These are phyloP conservation scores for Populus simonii DNA, from an alignment of 345 rosid genomes.

Conservation along the genomic window DNA sequence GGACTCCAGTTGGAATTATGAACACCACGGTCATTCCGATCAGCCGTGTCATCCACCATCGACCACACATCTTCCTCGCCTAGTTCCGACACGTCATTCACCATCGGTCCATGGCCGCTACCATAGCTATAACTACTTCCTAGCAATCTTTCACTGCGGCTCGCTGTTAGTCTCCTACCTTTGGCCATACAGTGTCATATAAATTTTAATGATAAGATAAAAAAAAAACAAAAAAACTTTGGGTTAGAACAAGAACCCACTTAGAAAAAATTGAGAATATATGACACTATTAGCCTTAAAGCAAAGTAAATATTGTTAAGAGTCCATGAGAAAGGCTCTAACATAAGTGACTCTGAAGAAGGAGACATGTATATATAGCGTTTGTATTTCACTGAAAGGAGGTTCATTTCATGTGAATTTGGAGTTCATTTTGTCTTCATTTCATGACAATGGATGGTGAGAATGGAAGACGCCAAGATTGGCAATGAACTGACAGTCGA, in stretches of 20 bases:
- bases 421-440: constrained; percentile 44
- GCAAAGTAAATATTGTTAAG: background rate
- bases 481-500: constrained; percentile 4
- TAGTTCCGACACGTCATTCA: constrained; percentile 42
- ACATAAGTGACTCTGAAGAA: constrained; percentile 17
- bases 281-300: background rate
- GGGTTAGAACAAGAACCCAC: too few relatives aligned
- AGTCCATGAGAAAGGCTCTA: constrained; percentile 22
- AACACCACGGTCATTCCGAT: constrained; percentile 12
- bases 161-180: constrained; percentile 66
- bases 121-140: constrained; percentile 42
- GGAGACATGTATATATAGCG: constrained; percentile 34
- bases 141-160: constrained; percentile 69
- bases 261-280: background rate
- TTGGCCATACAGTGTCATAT: constrained; percentile 46
- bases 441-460: constrained; percentile 3
- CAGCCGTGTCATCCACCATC: constrained; percentile 42
- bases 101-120: constrained; percentile 20
- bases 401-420: constrained; percentile 56
- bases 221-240: background rate
- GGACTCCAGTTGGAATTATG: constrained; percentile 37
- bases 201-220: background rate
- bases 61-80: constrained; percentile 89
- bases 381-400: background rate
- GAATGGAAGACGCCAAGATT: constrained; percentile 24